Evolutionary conservation across 306 rosid genomes (phyloP).

Genomic region (Alnus rubra): DNA sequence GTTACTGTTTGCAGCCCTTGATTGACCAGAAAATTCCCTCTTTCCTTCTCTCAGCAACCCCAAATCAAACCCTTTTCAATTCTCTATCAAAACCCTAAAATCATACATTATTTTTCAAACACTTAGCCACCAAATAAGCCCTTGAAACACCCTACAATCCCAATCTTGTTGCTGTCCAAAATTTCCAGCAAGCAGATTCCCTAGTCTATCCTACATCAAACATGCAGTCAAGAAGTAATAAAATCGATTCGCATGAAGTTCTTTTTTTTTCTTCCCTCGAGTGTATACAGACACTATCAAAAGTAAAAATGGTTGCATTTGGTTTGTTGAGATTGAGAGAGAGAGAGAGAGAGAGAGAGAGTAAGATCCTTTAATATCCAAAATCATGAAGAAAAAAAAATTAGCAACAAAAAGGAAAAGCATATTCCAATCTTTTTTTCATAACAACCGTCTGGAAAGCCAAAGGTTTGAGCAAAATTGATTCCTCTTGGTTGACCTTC

Average conservation of each 20-base stretch:
- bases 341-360: not conserved
- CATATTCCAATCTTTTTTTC: not conserved
- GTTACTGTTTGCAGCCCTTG: not conserved
- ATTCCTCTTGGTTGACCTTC: not conserved
- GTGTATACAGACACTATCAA: not conserved
- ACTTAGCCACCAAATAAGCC: too few species aligned
- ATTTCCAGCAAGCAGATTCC: not conserved
- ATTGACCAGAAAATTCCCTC: not conserved
- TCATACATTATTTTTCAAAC: too few species aligned
- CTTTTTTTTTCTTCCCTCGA: too few species aligned
- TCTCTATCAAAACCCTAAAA: too few species aligned
- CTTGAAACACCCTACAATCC: too few species aligned
- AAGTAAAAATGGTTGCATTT: not conserved
- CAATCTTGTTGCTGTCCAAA: not conserved
- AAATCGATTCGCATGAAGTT: too few species aligned
- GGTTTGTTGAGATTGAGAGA: not conserved
- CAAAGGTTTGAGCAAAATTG: not conserved
- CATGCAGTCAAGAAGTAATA: not conserved
- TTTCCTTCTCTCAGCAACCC: not conserved
- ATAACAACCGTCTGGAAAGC: not conserved
- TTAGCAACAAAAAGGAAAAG: not conserved
- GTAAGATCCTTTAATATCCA: not conserved
- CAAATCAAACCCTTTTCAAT: not conserved
- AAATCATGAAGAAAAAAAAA: not conserved
- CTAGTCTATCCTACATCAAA: too few species aligned